Conservation (phyloP, 345 rosid genomes). For the Triadica sebifera region DNA sequence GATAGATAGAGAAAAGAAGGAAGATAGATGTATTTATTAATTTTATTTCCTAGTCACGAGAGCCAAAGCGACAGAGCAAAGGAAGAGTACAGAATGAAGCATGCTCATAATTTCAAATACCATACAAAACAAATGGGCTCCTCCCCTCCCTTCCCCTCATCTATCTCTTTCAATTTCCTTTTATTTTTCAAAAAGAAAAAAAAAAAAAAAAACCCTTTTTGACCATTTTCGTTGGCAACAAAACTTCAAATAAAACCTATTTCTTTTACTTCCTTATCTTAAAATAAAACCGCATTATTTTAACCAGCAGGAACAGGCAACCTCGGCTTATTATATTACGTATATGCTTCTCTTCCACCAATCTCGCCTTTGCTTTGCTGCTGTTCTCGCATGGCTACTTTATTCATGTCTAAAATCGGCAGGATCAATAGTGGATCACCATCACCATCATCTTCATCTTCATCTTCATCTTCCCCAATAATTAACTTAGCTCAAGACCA, state of each 20-base stretch:
- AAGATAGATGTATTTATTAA: too few species aligned
- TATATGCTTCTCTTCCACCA: not conserved
- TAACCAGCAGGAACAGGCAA: too few species aligned
- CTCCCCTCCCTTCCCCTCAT: not conserved
- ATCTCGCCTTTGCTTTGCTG: not conserved
- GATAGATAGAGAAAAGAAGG: too few species aligned
- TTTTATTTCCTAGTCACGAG: too few species aligned
- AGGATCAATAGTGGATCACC: conserved; percentile 9
- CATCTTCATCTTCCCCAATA: conserved; percentile 36
- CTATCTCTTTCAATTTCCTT: conserved; percentile 5
- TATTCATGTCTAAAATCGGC: not conserved
- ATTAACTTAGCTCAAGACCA: conserved; percentile 55
- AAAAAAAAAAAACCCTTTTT: too few species aligned
- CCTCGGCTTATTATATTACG: too few species aligned
- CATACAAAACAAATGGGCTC: conserved; percentile 2
- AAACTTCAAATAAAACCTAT: too few species aligned
- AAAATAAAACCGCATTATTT: too few species aligned
- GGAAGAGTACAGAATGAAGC: not conserved
- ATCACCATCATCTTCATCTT: too few species aligned
- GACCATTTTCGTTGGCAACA: too few species aligned
- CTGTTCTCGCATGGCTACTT: not conserved
- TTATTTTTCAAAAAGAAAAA: too few species aligned
- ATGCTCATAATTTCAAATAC: not conserved
- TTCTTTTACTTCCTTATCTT: too few species aligned
- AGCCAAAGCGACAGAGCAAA: not conserved